These are phyloP conservation scores for Solanum lycopersicoides DNA, from an alignment of 257 asterid genomes.

Conservation along the genomic window DNA sequence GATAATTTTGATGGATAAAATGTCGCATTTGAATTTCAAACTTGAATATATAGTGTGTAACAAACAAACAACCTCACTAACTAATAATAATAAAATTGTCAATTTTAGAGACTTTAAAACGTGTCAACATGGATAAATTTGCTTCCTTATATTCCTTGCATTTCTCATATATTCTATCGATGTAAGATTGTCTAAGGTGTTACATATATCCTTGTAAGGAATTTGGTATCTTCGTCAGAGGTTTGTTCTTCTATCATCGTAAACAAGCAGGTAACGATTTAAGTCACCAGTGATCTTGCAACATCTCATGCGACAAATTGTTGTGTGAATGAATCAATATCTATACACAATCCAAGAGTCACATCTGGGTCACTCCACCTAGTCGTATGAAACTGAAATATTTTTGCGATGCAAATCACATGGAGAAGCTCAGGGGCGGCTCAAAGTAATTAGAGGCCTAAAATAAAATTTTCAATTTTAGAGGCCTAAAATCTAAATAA, in stretches of 20 bases:
- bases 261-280: not conserved
- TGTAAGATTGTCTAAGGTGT: not conserved
- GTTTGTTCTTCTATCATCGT: not conserved
- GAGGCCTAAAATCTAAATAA: no score
- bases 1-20: no score
- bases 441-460: not conserved
- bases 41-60: not conserved
- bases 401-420: no score
- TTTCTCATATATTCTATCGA: not conserved
- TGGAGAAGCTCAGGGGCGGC: no score
- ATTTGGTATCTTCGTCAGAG: not conserved
- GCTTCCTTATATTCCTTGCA: not conserved
- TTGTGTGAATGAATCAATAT: no score
- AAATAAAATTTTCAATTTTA: no score
- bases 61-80: not conserved
- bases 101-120: not conserved
- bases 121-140: not conserved
- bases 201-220: not conserved
- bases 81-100: not conserved
- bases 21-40: no score
- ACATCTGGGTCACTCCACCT: no score
- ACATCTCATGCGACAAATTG: no score
- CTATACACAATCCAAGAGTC: no score
- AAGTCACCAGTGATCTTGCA: no score
- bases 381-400: no score